phyloP scores from a whole-genome alignment of 1,139 yeast genomes.

The Taphrina betulina region DNA sequence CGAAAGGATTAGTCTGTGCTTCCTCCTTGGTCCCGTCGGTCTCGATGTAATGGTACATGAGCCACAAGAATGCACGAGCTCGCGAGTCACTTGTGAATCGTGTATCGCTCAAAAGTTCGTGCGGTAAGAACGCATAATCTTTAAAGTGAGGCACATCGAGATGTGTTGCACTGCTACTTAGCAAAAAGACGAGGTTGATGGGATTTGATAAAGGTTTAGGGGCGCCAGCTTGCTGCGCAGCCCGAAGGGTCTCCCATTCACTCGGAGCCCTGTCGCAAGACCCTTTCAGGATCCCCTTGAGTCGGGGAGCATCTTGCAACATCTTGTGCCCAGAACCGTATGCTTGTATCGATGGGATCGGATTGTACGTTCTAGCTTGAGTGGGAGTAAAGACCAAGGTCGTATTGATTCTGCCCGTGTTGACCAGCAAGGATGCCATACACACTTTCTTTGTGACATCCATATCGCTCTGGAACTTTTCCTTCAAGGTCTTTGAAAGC shows the following conservation, averaged over 20 bases:
- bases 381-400: slow-evolving; percentile 78
- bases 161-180: slow-evolving; percentile 60
- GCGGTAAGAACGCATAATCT: slow-evolving; percentile 48
- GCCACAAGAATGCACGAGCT: slow-evolving; percentile 76
- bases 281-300: slow-evolving; percentile 85
- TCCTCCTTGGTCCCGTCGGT: slow-evolving; percentile 60
- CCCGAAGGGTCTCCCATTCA: slow-evolving; percentile 52
- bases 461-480: slow-evolving; percentile 59
- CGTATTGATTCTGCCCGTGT: slow-evolving; percentile 91
- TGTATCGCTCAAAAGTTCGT: slow-evolving; percentile 21
- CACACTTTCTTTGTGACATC: slow-evolving; percentile 61
- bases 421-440: slow-evolving; percentile 81
- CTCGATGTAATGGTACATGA: slow-evolving; percentile 75
- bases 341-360: slow-evolving; percentile 84
- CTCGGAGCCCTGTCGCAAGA: slow-evolving; percentile 56
- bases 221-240: slow-evolving; percentile 37
- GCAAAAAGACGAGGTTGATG: slow-evolving; percentile 69
- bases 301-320: slow-evolving; percentile 89
- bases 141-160: slow-evolving; percentile 50
- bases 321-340: slow-evolving; percentile 61
- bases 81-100: slow-evolving; percentile 64
- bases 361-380: slow-evolving; percentile 84
- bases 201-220: slow-evolving; percentile 58
- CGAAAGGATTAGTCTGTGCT: slow-evolving; percentile 65
- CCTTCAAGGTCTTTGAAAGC: slow-evolving; percentile 78